Evolutionary conservation across 352 stramenopile genomes (phyloP), one percentile per base, ranked within the genome.

Genomic region (Pseudoperonospora humuli): DNA sequence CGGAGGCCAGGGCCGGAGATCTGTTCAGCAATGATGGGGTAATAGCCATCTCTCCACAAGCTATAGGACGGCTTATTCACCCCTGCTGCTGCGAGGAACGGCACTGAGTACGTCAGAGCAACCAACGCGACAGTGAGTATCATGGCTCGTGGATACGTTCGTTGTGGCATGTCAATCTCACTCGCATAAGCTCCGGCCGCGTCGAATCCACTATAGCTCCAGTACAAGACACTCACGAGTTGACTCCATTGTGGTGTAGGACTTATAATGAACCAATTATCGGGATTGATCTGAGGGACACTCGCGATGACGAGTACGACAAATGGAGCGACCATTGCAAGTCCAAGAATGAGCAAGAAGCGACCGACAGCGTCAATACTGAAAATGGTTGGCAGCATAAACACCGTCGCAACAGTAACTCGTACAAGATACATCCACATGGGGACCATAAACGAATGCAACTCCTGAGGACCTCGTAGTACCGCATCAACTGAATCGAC

Each of bases 161-260:
- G 68, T 33, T 79, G 73, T 3, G 78, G 80, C 10, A 67, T 70
- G 14, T 79, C 54, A 23, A 92, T 85, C 34, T 87, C 75, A 15
- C 77, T 69, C 1, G 77, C 79, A 37, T 86, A 89, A 5, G 73
- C 76, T 17, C 73, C 77, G 8, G 72, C 74, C 1, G 70, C 65
- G 47, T 87, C 75, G 48, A 91, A 91, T 7, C 78, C 78, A 39
- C 69, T 84, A 52, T 88, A 88, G 38, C 84, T 91, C 78, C 78
- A 91, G 57, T 91, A 91, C 21, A 91, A 49, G 7, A 75, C 45
- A 35, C 75, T 85, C 13, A 91, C 31, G 18, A 91, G 40, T 4
- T 74, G 57, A 8, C 61, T 61, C 75, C 75, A 87, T n/a, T n/a
- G 21, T 86, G 58, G 14, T 65, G 58, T 66, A 80, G 36, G 11